Percentiles rank a stretch among this genome's conserved stretches.
Conservation (phyloP, 2,329 filamentous ascomycete species). For the Annulohypoxylon truncatum region DNA sequence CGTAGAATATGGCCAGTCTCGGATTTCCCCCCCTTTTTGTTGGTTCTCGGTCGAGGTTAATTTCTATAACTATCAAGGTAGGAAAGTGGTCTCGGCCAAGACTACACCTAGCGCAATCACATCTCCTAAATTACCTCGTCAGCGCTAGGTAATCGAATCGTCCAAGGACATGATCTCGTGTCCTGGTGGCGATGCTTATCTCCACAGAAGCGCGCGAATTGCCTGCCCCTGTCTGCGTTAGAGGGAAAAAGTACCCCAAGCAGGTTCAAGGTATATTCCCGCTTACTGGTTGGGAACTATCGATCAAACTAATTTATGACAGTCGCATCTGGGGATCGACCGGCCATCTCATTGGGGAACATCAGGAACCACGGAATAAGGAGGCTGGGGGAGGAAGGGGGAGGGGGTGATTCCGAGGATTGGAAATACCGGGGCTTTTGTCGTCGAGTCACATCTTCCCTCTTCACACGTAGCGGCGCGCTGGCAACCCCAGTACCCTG, state of each 20-base stretch:
- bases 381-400: neutral
- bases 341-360: neutral
- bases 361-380: neutral
- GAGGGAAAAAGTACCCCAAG: neutral
- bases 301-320: neutral
- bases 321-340: neutral
- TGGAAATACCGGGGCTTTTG: neutral
- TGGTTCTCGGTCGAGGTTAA: neutral
- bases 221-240: neutral
- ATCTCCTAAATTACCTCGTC: neutral
- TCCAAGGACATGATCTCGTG: conserved; percentile 2
- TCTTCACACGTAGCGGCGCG: neutral
- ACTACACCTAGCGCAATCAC: conserved; percentile 2
- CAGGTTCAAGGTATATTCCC: neutral
- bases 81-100: neutral
- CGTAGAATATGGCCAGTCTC: neutral
- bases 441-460: neutral
- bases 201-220: conserved; percentile 7
- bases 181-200: neutral
- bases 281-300: conserved; percentile 4
- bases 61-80: neutral
- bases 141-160: neutral
- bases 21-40: neutral
- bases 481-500: neutral
- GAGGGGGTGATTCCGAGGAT: neutral